Base-by-base conservation (phyloP, 352 stramenopile species). In the Phytopythium mirpurense region DNA sequence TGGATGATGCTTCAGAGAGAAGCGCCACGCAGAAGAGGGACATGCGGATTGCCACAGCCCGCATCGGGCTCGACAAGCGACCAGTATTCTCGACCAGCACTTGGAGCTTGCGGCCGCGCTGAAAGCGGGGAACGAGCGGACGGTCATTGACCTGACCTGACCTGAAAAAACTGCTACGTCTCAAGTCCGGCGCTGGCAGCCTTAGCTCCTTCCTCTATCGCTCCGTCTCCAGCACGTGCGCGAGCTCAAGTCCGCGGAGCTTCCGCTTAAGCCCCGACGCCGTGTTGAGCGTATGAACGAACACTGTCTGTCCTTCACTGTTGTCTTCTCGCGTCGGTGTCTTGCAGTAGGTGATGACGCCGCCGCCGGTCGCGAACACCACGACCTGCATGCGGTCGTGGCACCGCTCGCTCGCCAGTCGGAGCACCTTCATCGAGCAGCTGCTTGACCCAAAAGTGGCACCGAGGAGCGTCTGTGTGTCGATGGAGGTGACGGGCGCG, bases 341-440 rank as follows among this genome's bases (percentile, higher is more conserved):
- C 49, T 88, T 89, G 62, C 68, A 82, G 58, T 86, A 89, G 8
- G 74, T 85, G 55, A 89, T 86, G 45, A 86, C 63, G 3, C 78
- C 78, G n/a, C 78, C 78, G 15, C 66, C 59, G 51, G 66, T 62
- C 19, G 57, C 59, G 51, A 89, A 86, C 24, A 84, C 66, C 11
- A 73, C 78, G 48, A 89, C 74, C 23, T 80, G 73, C 23, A 85
- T 68, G 10, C 41, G 49, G 49, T 89, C 78, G 10, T 60, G 41
- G 42, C 74, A 86, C 2, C 54, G 48, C 31, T 73, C 65, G 43
- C 74, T 85, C 31, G 59, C 27, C 23, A 85, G 55, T 32, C 70
- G 53, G 46, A 83, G 67, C 16, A 81, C 69, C 11, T 44, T 36
- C 15, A 67, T n/a, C n/a, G n/a, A n/a, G n/a, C n/a, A n/a, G n/a